These are phyloP conservation scores for Toxoplasma gondii DNA, from an alignment of 169 alveolate species.

Conservation along the genomic window DNA sequence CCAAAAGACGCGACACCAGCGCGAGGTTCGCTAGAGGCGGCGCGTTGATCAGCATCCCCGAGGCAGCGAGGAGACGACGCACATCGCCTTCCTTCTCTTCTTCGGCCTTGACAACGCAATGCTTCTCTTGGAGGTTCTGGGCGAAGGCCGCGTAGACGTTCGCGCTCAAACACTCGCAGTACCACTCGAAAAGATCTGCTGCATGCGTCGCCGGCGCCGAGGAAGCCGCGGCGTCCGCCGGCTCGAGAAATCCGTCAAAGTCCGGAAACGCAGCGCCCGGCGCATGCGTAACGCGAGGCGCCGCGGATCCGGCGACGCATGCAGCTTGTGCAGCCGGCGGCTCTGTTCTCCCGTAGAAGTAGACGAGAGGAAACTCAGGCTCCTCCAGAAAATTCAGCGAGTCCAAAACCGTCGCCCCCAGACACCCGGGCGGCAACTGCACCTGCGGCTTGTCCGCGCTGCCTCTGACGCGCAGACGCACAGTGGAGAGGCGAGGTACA, in stretches of 20 bases:
- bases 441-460: slow-evolving; percentile 78
- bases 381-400: slow-evolving; percentile 50
- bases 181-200: slow-evolving; percentile 25
- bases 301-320: background rate
- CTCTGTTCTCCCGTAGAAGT: slow-evolving; percentile 82
- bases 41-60: slow-evolving; percentile 87
- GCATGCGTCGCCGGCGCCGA: background rate
- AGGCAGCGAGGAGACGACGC: slow-evolving; percentile 31
- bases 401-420: slow-evolving; percentile 73
- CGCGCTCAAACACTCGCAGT: slow-evolving; percentile 42
- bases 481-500: background rate
- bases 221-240: background rate
- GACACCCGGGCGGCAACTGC: slow-evolving; percentile 83
- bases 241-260: background rate
- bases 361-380: slow-evolving; percentile 80
- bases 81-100: slow-evolving; percentile 33
- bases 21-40: slow-evolving; percentile 85
- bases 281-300: too few relatives aligned
- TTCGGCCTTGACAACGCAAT: background rate
- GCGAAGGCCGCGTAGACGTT: slow-evolving; percentile 32
- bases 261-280: background rate
- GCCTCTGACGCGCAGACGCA: slow-evolving; percentile 68
- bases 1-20: slow-evolving; percentile 78
- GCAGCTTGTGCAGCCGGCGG: slow-evolving; percentile 49
- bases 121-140: slow-evolving; percentile 8